These are phyloP conservation scores for Schizopora paradoxa DNA, from an alignment of 1,284 basidiomycete species.

Conservation along the genomic window DNA sequence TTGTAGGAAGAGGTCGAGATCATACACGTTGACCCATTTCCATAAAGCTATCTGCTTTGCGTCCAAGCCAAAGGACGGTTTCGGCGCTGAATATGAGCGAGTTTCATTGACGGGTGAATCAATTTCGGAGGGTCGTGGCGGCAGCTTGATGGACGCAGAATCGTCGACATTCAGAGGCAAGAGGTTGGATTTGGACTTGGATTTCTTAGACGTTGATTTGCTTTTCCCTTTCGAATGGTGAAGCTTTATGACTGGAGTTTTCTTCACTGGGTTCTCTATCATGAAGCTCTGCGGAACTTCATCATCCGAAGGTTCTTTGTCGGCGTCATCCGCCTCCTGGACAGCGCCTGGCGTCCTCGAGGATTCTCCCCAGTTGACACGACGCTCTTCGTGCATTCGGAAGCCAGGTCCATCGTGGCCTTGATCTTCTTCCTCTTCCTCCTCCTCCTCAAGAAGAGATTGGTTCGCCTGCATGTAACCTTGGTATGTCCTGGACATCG, in stretches of 20 bases:
- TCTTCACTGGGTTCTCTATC: slow-evolving; percentile 55
- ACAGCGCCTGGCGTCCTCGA: slow-evolving; percentile 52
- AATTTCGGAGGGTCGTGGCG: slow-evolving; percentile 65
- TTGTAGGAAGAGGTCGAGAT: slow-evolving; percentile 91
- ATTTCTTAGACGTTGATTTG: slow-evolving; percentile 5
- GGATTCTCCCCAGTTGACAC: slow-evolving; percentile 50
- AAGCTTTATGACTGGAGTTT: slow-evolving; percentile 29
- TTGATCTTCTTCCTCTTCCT: slow-evolving; percentile 42
- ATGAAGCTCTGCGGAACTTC: slow-evolving; percentile 80
- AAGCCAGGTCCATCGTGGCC: slow-evolving; percentile 31
- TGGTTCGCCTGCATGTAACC: slow-evolving; percentile 67
- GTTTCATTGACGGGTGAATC: slow-evolving; percentile 25
- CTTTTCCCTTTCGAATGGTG: slow-evolving; percentile 35
- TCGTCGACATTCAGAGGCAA: slow-evolving; percentile 28
- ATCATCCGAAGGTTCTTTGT: slow-evolving; percentile 73
- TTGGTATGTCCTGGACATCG: slow-evolving; percentile 59
- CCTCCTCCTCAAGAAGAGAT: slow-evolving; percentile 61
- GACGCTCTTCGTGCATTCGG: slow-evolving; percentile 33
- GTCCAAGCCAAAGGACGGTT: slow-evolving; percentile 66
- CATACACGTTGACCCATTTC: slow-evolving; percentile 99
- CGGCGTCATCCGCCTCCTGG: slow-evolving; percentile 56
- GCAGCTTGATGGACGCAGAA: slow-evolving; percentile 39
- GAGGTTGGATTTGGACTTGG: slow-evolving; percentile 22
- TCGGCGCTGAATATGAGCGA: slow-evolving; percentile 6
- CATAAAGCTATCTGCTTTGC: slow-evolving; percentile 89